Percentiles rank a stretch among this genome's conserved stretches.
Evolutionary conservation across 805 yeast genomes (phyloP).

Genomic region (Maudiozyma bulderi): DNA sequence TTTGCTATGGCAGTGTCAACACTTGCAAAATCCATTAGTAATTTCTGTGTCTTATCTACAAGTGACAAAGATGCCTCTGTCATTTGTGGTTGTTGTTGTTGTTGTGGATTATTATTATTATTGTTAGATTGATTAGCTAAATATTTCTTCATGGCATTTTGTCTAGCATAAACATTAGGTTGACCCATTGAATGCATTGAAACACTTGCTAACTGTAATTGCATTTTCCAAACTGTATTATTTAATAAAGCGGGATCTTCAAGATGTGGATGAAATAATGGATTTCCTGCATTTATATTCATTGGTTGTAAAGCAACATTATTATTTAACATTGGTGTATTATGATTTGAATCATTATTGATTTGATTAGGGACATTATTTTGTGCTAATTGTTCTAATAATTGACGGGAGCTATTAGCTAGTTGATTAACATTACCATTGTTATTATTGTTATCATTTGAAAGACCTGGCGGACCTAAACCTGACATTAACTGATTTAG

Average conservation of each 20-base stretch:
- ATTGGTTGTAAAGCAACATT: conserved; percentile 1
- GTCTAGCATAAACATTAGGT: conserved; percentile 31
- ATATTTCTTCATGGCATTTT: conserved; percentile 30
- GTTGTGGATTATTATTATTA: conserved; percentile 8
- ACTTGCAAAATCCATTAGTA: conserved; percentile 25
- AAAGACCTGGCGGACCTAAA: conserved; percentile 22
- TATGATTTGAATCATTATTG: conserved; percentile 1
- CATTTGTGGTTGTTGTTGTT: conserved; percentile 15
- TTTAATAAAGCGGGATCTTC: conserved; percentile 25
- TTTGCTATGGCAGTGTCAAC: conserved; percentile 6
- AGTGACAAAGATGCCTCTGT: conserved; percentile 25
- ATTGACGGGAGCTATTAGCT: conserved; percentile 27
- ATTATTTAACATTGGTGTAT: neutral
- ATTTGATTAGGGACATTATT: neutral
- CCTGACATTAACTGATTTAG: conserved; percentile 6
- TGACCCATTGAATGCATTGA: conserved; percentile 29
- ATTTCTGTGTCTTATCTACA: conserved; percentile 27
- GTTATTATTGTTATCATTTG: conserved; percentile 3
- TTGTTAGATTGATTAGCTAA: conserved; percentile 18
- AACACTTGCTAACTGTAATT: conserved; percentile 25
- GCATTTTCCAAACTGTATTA: conserved; percentile 30
- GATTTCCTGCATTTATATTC: conserved; percentile 23
- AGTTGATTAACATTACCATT: conserved; percentile 19
- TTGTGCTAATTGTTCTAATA: conserved; percentile 13
- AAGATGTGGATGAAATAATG: conserved; percentile 28